Evolutionary conservation across 225 moss, liverwort and hornwort species (phyloP), one percentile per base, ranked within the genome.

Genomic region (Ulota crispa): DNA sequence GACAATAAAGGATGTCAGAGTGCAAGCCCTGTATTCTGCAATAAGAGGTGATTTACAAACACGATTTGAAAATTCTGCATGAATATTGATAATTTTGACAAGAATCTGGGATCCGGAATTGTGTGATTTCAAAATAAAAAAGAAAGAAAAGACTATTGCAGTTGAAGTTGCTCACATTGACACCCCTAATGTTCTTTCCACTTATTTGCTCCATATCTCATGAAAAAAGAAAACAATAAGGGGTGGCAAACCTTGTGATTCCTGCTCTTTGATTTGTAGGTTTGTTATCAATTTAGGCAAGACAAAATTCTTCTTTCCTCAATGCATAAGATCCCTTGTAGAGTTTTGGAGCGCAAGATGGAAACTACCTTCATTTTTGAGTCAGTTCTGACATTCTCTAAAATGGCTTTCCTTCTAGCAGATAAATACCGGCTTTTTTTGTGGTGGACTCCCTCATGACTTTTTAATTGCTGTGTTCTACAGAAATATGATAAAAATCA

Each of bases 401-500:
- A 30, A 16, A 4, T 7, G 0, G 9, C 18, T 45, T 79, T 15
- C 27, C 2, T 54, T 55, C 7, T 27, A 20, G 28, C 39, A 39
- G 16, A 36, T 6, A 37, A 64, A 53, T 15, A 37, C 66, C 8
- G 31, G 4, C 16, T 63, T 61, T 10, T 31, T 65, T 8, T 56
- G 30, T 42, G 31, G 41, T 18, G 56, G 16, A 42, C 34, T 21
- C 11, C 39, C 23, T 37, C 39, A 30, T 73, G 54, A 13, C n/a
- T 53, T 31, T 36, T 64, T 18, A 31, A 14, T 63, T 36, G 64
- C 2, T 72, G 2, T 59, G 50, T 24, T 61, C 9, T 20, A 53
- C 41, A 73, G 81, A 81, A 54, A 81, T 81, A 64, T 18, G 82
- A 83, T 64, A 28, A 75, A n/a, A 71, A 86, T 26, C 82, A 79